Base-by-base conservation (phyloP, 2,329 filamentous ascomycete genomes). In the Curvularia sp. region DNA sequence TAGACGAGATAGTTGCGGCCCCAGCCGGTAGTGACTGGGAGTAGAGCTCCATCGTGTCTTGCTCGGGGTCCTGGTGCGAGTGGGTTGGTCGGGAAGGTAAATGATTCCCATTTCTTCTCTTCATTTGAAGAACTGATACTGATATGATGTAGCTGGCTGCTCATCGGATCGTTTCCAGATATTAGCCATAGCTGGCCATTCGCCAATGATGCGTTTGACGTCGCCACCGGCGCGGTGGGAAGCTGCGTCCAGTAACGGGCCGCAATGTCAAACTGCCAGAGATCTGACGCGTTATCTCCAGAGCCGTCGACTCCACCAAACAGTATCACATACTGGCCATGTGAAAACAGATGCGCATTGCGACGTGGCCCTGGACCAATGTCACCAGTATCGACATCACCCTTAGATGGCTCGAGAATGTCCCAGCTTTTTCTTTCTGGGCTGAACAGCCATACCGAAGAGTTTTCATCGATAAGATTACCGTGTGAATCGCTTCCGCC, bases 1-100 rank as follows among this genome's bases (percentile, higher is more conserved):
- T 80, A 80, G 1, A 79, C 63, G 6, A 81, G 73, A 61, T 80
- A 81, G 41, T 79, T 76, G 5, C 80, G 74, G 13, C 80, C 80
- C 50, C 79, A 77, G 12, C 79, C 79, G 1, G 79, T 81, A 0
- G 73, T 75, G 21, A 81, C 64, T 0, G 79, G 78, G 0, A 81
- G 57, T 0, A 81, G 62, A 1, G 74, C 75, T 15, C 75, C 79
- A 7, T 76, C 73, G 8, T 72, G 66, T 21, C 79, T 71, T 18
- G 78, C 75, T 18, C 72, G 68, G 2, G 80, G 79, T 1, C 79
- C 79, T n/a, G 78, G 76, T 1, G 75, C 75, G 12, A 80, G 62
- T 2, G 79, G 79, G 46, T 80, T 80, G 2, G 77, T 78, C 1
- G 78, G 78, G 53, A 80, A 80, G 0, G 73, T 70, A 23, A 77